Base-by-base conservation (phyloP, 768 basidiomycete species). In the Calvatia gigantea region DNA sequence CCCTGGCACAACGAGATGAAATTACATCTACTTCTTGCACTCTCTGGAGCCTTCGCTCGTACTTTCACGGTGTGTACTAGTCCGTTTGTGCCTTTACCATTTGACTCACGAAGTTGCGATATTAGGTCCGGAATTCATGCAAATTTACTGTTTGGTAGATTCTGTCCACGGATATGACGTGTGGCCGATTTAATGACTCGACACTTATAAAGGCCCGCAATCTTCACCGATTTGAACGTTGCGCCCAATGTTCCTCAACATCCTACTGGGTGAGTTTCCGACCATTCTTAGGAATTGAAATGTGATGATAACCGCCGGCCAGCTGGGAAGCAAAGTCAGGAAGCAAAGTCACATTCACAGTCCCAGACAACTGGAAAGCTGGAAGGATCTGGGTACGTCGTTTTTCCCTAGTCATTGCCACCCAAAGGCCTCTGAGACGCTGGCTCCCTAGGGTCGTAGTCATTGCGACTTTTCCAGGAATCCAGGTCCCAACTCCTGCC, bases 131-230 rank as follows among this genome's bases (percentile, higher is more conserved):
- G 62, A 87, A 86, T 67, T 75, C 68, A 4, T 86, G 85, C 63
- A 75, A 83, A 1, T 86, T 83, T 69, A 86, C 84, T 0, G 74
- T 86, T 55, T 86, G 85, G 85, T 84, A 58, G 55, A 73, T 57
- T 12, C 19, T 28, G 2, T 6, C 23, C 5, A 19, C 33, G 38
- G 44, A n/a, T 42, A 15, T 52, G 14, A n/a, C 38, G 21, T 28
- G 23, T 17, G 23, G 28, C n/a, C 6, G 23, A 38, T 28, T 39
- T 33, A 12, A 5, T 42, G 8, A 42, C 29, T 41, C 46, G 14
- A 38, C 28, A 17, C 58, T 14, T 38, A n/a, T 28, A 38, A 46
- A 75, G 72, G 74, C 73, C 74, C 7, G 73, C 73, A 32, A 74
- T 83, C 61, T 85, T 82, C 68, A 86, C 84, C 3, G 82, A 81